Evolutionary conservation across 1,139 yeast genomes (phyloP).

Genomic region (Geotrichum siamense): DNA sequence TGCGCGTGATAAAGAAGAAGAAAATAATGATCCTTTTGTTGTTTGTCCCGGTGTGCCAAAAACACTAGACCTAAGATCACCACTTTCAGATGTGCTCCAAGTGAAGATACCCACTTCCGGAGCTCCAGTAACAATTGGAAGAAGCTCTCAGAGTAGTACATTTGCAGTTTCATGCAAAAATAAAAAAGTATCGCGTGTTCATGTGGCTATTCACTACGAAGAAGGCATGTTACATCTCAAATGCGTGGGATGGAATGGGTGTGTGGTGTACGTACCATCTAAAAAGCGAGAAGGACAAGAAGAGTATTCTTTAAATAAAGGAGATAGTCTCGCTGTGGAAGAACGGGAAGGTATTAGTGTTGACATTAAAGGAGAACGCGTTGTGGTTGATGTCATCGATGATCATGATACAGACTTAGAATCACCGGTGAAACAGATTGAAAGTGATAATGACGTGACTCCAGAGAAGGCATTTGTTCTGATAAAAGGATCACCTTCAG

Average conservation of each 20-base stretch:
- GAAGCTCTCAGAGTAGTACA: constrained; percentile 58
- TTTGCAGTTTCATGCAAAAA: constrained; percentile 48
- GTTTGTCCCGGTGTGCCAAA: neutral
- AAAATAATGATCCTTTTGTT: neutral
- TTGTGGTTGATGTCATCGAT: constrained; percentile 47
- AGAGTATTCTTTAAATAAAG: constrained; percentile 33
- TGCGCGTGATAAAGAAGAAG: constrained; percentile 10
- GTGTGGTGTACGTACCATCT: constrained; percentile 54
- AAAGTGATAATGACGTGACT: neutral
- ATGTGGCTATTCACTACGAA: constrained; percentile 41
- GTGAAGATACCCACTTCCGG: constrained; percentile 33
- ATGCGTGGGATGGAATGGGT: constrained; percentile 68
- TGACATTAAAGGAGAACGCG: constrained; percentile 52
- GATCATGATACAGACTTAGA: constrained; percentile 19
- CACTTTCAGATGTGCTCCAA: constrained; percentile 31
- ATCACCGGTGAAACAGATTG: neutral
- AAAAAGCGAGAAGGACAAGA: constrained; percentile 34
- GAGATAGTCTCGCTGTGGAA: constrained; percentile 50
- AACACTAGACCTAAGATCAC: constrained; percentile 22
- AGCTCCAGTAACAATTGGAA: constrained; percentile 43
- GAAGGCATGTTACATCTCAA: constrained; percentile 29
- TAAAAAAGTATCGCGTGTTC: constrained; percentile 62
- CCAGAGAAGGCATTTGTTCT: neutral
- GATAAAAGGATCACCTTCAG: neutral
- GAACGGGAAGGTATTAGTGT: constrained; percentile 50